phyloP scores from a whole-genome alignment of 257 asterid species.

The Solanum commersonii region DNA sequence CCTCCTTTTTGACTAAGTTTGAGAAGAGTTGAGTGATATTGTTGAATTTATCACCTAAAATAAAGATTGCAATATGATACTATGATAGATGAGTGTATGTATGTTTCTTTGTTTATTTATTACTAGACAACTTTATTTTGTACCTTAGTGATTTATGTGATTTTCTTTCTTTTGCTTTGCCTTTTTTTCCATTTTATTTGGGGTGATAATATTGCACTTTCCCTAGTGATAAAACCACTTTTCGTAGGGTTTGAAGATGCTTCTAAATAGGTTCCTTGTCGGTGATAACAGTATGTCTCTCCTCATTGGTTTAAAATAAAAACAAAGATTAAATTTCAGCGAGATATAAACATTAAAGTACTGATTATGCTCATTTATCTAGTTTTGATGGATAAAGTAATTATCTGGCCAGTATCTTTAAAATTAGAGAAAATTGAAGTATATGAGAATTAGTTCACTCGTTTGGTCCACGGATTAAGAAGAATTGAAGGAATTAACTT shows the following conservation, averaged over 20 bases:
- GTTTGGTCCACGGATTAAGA: not conserved
- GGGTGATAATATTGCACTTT: slow-evolving; percentile 4
- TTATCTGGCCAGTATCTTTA: not conserved
- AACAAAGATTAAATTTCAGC: too few relatives aligned
- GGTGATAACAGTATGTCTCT: not conserved
- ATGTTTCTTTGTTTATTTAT: not conserved
- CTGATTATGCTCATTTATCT: not conserved
- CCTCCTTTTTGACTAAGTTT: slow-evolving; percentile 14
- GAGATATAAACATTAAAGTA: not conserved
- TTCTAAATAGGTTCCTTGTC: not conserved
- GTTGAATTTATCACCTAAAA: slow-evolving; percentile 1
- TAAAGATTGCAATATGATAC: not conserved
- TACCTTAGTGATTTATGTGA: not conserved
- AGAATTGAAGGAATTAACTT: not conserved
- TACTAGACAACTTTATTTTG: not conserved
- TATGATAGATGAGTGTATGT: not conserved
- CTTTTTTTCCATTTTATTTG: not conserved
- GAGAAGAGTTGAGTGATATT: not conserved
- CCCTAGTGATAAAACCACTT: not conserved
- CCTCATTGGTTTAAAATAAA: not conserved
- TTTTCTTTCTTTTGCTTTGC: not conserved
- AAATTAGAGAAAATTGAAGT: not conserved
- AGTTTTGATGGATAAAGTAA: not conserved
- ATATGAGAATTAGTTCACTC: not conserved
- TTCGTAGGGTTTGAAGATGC: not conserved